These are phyloP conservation scores for Reutealis trisperma DNA, from an alignment of 345 rosid species.

Conservation along the genomic window DNA sequence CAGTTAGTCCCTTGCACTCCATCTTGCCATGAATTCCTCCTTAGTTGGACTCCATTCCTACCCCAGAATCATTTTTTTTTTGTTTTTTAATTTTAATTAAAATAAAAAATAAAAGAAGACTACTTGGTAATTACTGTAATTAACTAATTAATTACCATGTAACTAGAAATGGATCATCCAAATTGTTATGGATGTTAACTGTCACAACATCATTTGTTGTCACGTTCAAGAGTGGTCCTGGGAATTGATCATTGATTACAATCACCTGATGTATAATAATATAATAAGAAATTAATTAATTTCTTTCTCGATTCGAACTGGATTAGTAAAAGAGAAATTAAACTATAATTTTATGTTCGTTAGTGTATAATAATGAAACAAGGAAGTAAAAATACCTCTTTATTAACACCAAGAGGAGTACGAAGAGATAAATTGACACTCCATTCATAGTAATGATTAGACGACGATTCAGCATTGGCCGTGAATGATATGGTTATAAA, in stretches of 20 bases:
- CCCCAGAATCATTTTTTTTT: too few relatives aligned
- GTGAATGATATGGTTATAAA: not conserved
- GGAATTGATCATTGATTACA: slow-evolving; percentile 35
- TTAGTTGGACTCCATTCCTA: slow-evolving; percentile 43
- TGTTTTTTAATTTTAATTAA: too few relatives aligned
- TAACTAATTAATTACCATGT: slow-evolving; percentile 28
- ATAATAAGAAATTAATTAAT: not conserved
- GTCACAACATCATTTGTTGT: slow-evolving; percentile 36
- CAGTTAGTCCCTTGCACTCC: slow-evolving; percentile 46
- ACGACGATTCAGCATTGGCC: not conserved
- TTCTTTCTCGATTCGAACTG: not conserved
- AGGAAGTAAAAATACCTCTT: slow-evolving; percentile 32
- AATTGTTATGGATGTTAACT: slow-evolving; percentile 27
- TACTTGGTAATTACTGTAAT: not conserved
- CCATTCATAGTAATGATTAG: slow-evolving; percentile 41
- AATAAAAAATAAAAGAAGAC: too few relatives aligned
- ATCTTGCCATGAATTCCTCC: slow-evolving; percentile 49
- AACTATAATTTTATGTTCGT: too few relatives aligned
- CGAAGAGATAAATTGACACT: slow-evolving; percentile 46
- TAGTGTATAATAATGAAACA: too few relatives aligned
- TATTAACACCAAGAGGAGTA: slow-evolving; percentile 46
- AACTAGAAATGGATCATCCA: slow-evolving; percentile 36
- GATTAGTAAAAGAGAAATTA: not conserved
- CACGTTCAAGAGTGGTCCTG: slow-evolving; percentile 36
- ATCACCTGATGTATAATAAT: slow-evolving; percentile 24